Evolutionary conservation across 2,329 filamentous ascomycete genomes (phyloP), one percentile per base, ranked within the genome.

Genomic region (Penicillium sp.): DNA sequence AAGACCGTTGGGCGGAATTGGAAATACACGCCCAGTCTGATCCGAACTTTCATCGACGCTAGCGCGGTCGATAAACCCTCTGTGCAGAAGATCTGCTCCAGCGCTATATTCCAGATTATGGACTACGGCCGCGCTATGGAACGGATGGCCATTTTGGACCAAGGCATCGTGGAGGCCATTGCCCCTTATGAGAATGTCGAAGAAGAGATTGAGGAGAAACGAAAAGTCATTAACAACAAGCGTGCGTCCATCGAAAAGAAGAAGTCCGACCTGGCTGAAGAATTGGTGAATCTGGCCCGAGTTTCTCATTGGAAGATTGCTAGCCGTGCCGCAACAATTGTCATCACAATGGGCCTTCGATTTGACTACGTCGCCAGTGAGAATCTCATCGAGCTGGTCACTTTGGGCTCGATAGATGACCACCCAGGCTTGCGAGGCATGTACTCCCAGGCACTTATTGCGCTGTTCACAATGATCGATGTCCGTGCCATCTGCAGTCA

Each of bases 281-380:
- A 97, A 61, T 74, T 98, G 20, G 84, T 90, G 3, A 79, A 85
- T 43, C 71, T 84, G 44, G 86, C 88, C 2, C 83, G 81, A 55
- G 79, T 79, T 3, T 87, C 89, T 1, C 94, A 98, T 60, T 98
- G 93, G 93, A 97, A 95, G 72, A 90, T 95, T 54, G 91, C 91
- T 4, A 88, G 83, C 35, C 79, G 91, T 18, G 94, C 90, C 41
- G 86, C 87, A 7, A 86, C 94, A 23, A 93, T 98, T 61, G 87
- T 94, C 4, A 81, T 91, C 41, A 94, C 93, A 45, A 77, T 96
- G 47, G 91, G 88, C 41, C 79, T 96, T 48, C 83, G 93, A n/a
- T 95, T 97, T 56, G 85, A 96, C 51, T 85, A 81, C 13, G 79
- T 98, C 47, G 88, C 88, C 4, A 87, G 87, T 1, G 75, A 84